Evolutionary conservation across 2,329 filamentous ascomycete species (phyloP), one percentile per base, ranked within the genome.

Genomic region (Aspergillus clavatus): DNA sequence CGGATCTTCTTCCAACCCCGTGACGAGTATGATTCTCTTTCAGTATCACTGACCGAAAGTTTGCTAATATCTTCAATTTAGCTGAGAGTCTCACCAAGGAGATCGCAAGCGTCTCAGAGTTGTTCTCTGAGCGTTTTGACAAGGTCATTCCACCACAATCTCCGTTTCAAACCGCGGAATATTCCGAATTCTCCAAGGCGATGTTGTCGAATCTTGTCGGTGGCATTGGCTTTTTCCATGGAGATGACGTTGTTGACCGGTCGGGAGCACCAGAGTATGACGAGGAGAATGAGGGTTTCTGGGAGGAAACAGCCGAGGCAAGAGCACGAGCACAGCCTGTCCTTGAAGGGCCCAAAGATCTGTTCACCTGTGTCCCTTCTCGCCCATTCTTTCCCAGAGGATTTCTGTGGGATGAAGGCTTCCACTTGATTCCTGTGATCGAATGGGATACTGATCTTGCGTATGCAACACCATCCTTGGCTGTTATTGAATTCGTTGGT

Each of bases 341-440:
- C 48, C 69, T 84, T 0, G 89, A 94, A 61, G 88, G 88, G 0
- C 89, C 91, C 1, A 87, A 84, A 43, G 88, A 95, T 65, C 79
- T 98, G 2, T 97, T 90, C 65, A 94, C 90, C 5, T 88, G 84
- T 58, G 84, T 97, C 45, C 93, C 93, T 0, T 97, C 91, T 7
- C 78, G 93, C 4, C 87, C 93, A 0, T 98, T 98, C 74, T 98
- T 98, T 70, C 93, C 93, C 1, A 80, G 93, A 50, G 93, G 93
- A 1, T 98, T 98, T 66, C 76, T 97, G 3, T 98, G 93, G 93
- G 93, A 98, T 59, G 93, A 98, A 67, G 93, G 93, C 0, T 98
- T 97, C 70, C 93, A 98, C 61, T 75, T 98, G 27, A 74, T 95
- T 38, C 90, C 90, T 1, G 84, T 98, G 43, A 79, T 89, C 16